Base-by-base conservation (phyloP, 345 rosid genomes). In the Bruguiera gymnorhiza region DNA sequence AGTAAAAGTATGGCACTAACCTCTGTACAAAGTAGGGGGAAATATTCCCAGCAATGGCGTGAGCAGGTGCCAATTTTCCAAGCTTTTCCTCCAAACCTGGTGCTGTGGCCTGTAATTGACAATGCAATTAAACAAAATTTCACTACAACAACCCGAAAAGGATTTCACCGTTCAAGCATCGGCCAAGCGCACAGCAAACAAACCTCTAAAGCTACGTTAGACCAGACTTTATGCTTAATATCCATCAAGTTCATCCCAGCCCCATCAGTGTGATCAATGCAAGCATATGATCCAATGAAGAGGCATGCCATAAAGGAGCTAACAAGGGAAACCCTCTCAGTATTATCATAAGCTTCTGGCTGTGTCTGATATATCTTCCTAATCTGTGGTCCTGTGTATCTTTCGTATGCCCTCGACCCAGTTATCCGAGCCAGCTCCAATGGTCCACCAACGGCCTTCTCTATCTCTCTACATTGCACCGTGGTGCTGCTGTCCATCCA, bases 161-260 rank as follows among this genome's bases (percentile, higher is more conserved):
- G 4, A 64, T 60, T 32, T 60, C 61, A 51, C 46, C n/a, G 43
- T 62, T 52, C 24, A 46, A 59, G 54, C 66, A 65, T 2, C n/a
- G 57, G 64, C 8, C 13, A 10, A 50, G 24, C 6, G 2, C 11
- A 26, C 18, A 11, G 67, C 10, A 71, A 60, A 72, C 81, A 70
- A 63, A 89, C 97, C 96, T 93, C 84, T 70, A 89, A 78, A 52
- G 73, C 93, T 50, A 59, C 56, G 72, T 84, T 80, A 69, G 88
- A 86, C 98, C 98, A 93, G 52, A 61, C 80, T 53, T 85, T 84
- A 54, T 67, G 79, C 77, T 80, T 85, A 48, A 91, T 84, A 80
- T 93, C 92, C 98, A 93, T 91, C 85, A 93, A 84, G 74, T 93
- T 93, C 98, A 93, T 93, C 71, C 98, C 98, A 20, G 97, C 93